Evolutionary conservation across 1,284 basidiomycete species (phyloP), one percentile per base, ranked within the genome.

Genomic region (Ustilago loliicola): DNA sequence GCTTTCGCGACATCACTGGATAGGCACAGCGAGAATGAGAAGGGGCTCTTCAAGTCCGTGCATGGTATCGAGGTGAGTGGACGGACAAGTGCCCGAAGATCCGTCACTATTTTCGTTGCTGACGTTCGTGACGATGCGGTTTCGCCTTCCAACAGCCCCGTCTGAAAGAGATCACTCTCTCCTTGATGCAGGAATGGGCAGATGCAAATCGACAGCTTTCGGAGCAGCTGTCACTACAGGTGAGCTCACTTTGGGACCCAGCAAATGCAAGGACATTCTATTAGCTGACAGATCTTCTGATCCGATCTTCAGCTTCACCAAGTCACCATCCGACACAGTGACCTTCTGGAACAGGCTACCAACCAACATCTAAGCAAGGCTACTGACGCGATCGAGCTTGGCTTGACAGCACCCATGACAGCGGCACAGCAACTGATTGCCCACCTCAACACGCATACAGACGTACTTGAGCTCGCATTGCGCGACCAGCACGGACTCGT

Each of bases 401-500:
- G 34, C 3, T 19, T 71, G 32, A 17, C 11, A 1, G n/a, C 34
- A 13, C 58, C 68, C 1, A 1, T 71, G 11, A 25, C 57, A 3
- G 21, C 23, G 7, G 5, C 56, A 13, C 23, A 61, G 1, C 30
- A 61, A 9, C 17, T 55, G 5, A 52, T 51, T 45, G 1, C 36
- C 2, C 10, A 10, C 7, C 62, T 70, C 1, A 11, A 27, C 21
- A 40, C 29, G 9, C 62, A 54, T 29, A 53, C 54, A 27, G 40
- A 58, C 23, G 52, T 45, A 23, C 58, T 71, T 5, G 3, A 17
- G 42, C 42, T 45, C 19, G n/a, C 42, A 2, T 21, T 69, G 2
- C 34, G 50, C 3, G 21, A 40, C 15, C 61, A 64, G 25, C 42
- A 58, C 9, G 61, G n/a, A 8, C 56, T 64, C 8, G 42, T 69